Percentiles rank a stretch among this genome's conserved stretches.
Evolutionary conservation across 2,329 filamentous ascomycete species (phyloP).

Genomic region (Thermothelomyces thermophilus): DNA sequence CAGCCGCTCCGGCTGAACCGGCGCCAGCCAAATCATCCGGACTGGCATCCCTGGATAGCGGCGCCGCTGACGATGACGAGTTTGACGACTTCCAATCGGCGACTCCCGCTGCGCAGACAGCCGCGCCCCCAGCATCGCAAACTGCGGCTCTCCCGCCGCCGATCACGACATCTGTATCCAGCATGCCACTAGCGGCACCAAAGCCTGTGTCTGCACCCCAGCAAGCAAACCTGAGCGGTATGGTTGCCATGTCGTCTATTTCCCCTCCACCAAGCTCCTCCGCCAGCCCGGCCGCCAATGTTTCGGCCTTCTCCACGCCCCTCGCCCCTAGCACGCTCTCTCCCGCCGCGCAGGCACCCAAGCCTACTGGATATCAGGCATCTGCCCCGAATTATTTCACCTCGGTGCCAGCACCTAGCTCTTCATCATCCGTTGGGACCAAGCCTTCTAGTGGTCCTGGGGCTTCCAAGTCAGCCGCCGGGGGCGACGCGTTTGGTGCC

Average conservation of each 20-base stretch:
- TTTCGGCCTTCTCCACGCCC: conserved; percentile 55
- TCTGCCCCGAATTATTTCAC: conserved; percentile 91
- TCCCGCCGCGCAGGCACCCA: conserved; percentile 39
- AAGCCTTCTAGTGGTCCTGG: conserved; percentile 28
- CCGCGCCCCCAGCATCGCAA: conserved; percentile 40
- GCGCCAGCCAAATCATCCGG: conserved; percentile 42
- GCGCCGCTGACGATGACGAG: conserved; percentile 66
- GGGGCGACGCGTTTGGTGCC: conserved; percentile 82
- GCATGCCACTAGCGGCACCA: conserved; percentile 69
- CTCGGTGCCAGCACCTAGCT: conserved; percentile 49
- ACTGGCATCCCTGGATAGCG: conserved; percentile 41
- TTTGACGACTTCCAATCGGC: conserved; percentile 98
- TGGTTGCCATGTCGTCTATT: conserved; percentile 73
- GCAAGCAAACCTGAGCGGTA: conserved; percentile 70
- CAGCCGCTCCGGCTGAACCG: conserved; percentile 42
- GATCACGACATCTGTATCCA: conserved; percentile 47
- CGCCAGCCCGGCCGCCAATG: conserved; percentile 52
- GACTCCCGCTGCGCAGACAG: conserved; percentile 42
- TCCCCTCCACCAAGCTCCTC: conserved; percentile 61
- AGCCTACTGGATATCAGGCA: conserved; percentile 64
- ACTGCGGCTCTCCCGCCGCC: conserved; percentile 42
- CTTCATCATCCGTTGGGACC: conserved; percentile 18
- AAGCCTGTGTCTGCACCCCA: conserved; percentile 80
- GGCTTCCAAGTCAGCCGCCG: conserved; percentile 47
- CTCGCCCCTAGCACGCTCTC: conserved; percentile 34